These are phyloP conservation scores for Cenococcum geophilum DNA, from an alignment of 495 filamentous ascomycete genomes.

Conservation along the genomic window DNA sequence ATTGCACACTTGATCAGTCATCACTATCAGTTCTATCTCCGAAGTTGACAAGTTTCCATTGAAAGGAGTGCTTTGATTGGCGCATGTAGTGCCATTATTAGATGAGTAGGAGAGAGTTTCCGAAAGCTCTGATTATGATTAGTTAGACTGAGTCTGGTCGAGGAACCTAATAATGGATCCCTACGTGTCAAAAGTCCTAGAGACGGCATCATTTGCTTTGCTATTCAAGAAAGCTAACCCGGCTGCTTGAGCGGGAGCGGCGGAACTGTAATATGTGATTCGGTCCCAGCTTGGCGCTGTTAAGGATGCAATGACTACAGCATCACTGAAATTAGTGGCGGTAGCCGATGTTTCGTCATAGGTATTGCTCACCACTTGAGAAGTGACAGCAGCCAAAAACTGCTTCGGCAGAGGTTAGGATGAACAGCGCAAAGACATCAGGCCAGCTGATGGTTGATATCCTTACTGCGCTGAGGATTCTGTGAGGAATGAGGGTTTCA, in stretches of 20 bases:
- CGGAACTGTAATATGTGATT: conserved; percentile 53
- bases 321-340: background rate
- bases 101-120: conserved; percentile 59
- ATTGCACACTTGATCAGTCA: conserved; percentile 52
- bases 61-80: conserved; percentile 34
- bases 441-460: no score
- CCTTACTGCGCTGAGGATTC: no score
- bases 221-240: conserved; percentile 64
- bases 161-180: conserved; percentile 25
- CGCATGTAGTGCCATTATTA: conserved; percentile 45
- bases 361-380: background rate
- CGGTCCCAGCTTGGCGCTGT: conserved; percentile 33
- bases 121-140: conserved; percentile 48
- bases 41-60: conserved; percentile 32
- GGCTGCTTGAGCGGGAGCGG: conserved; percentile 39
- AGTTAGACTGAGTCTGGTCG: conserved; percentile 12
- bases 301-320: background rate
- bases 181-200: conserved; percentile 54
- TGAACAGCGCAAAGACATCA: no score
- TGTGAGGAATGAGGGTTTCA: background rate
- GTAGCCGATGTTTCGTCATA: background rate
- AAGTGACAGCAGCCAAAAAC: background rate
- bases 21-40: conserved; percentile 55
- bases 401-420: no score
- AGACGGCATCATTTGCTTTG: conserved; percentile 49